Percentiles rank a stretch among this genome's conserved stretches.
Conservation (phyloP, 2,329 filamentous ascomycete species). For the Ascochyta fabae region DNA sequence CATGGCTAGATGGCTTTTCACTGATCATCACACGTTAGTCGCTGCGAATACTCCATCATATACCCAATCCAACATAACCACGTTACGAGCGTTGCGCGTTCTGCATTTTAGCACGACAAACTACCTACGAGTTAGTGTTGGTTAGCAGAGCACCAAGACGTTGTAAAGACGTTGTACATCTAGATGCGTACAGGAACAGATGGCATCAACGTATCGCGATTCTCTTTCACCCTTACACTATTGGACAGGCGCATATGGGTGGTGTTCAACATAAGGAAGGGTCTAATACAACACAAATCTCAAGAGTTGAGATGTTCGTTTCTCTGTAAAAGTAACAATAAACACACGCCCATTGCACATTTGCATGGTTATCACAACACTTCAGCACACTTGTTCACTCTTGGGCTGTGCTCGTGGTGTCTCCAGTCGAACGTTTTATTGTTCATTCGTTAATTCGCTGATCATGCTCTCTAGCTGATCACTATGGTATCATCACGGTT, state of each 20-base stretch:
- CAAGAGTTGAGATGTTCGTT: slow-evolving; percentile 4
- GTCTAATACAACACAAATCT: slow-evolving; percentile 1
- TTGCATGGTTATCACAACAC: neutral
- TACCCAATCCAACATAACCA: neutral
- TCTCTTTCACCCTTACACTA: neutral
- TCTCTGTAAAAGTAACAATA: slow-evolving; percentile 10
- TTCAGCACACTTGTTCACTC: neutral
- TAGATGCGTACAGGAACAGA: slow-evolving; percentile 4
- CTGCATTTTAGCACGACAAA: neutral
- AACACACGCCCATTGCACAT: neutral
- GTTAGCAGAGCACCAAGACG: slow-evolving; percentile 3
- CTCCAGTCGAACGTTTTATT: neutral
- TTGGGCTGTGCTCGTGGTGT: neutral
- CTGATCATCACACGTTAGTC: slow-evolving; percentile 75
- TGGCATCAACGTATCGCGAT: neutral
- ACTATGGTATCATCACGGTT: slow-evolving; percentile 13
- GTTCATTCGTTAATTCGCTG: neutral
- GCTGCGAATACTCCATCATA: neutral
- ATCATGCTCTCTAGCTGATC: slow-evolving; percentile 3
- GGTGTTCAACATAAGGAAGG: neutral
- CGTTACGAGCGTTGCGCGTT: neutral
- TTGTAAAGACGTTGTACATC: slow-evolving; percentile 10
- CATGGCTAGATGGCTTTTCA: slow-evolving; percentile 86
- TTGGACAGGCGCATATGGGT: slow-evolving; percentile 1
- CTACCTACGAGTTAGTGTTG: neutral